These are phyloP conservation scores for Aspergillus pseudoglaucus DNA, from an alignment of 2,329 filamentous ascomycete species.

Conservation along the genomic window DNA sequence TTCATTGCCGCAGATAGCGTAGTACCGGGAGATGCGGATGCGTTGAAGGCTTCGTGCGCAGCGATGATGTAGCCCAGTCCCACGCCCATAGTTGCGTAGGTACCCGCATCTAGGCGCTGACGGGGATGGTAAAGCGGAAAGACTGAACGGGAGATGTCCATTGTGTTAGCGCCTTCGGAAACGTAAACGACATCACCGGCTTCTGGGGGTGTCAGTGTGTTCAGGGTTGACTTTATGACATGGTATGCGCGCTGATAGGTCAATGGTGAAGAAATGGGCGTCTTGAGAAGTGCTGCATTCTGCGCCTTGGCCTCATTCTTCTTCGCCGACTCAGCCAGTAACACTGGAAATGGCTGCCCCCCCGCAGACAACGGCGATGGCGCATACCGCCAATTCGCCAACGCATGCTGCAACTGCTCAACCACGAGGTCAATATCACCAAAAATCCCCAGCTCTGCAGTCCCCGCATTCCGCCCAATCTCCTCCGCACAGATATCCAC, in stretches of 20 bases:
- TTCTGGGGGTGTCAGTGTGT: conserved; percentile 39
- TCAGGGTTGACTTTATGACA: conserved; percentile 46
- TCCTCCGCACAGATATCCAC: conserved; percentile 51
- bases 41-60: conserved; percentile 51
- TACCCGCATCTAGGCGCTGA: conserved; percentile 52
- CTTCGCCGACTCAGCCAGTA: conserved; percentile 23
- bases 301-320: conserved; percentile 45
- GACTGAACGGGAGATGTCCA: conserved; percentile 53
- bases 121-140: conserved; percentile 51
- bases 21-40: conserved; percentile 32
- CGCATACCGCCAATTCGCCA: conserved; percentile 42
- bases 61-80: conserved; percentile 53
- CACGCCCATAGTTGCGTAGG: conserved; percentile 55
- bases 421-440: conserved; percentile 48
- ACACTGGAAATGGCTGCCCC: conserved; percentile 20
- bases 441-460: conserved; percentile 44
- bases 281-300: conserved; percentile 36
- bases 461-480: conserved; percentile 46
- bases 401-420: conserved; percentile 38
- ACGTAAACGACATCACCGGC: conserved; percentile 49
- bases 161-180: conserved; percentile 55
- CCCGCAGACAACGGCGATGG: conserved; percentile 16
- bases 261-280: conserved; percentile 32
- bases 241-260: conserved; percentile 48
- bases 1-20: conserved; percentile 15